Conservation (phyloP, 2,329 filamentous ascomycete genomes). For the Aspergillus udagawae region DNA sequence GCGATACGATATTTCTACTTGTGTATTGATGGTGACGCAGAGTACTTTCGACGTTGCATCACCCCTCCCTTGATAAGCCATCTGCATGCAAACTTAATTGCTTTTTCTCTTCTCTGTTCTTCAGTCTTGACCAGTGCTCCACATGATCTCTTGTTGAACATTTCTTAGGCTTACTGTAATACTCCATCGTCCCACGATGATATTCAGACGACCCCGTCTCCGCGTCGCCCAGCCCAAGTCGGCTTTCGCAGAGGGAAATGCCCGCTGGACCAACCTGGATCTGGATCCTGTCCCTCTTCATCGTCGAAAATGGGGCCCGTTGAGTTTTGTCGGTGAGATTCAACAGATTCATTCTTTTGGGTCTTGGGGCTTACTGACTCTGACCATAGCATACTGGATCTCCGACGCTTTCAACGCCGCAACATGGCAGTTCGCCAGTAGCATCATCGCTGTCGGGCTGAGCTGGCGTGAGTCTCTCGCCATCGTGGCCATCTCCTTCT, state of each 20-base stretch:
- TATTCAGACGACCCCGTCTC: slow-evolving; percentile 37
- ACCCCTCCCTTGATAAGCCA: no score
- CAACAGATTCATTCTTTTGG: neutral
- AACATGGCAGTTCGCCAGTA: slow-evolving; percentile 53
- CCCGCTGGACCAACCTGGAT: slow-evolving; percentile 47
- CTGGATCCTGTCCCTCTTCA: slow-evolving; percentile 46
- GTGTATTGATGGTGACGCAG: no score
- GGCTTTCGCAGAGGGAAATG: slow-evolving; percentile 43
- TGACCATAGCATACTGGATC: slow-evolving; percentile 46
- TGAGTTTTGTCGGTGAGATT: slow-evolving; percentile 36
- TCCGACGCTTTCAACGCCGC: slow-evolving; percentile 50
- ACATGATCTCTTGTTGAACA: neutral
- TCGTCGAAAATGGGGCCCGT: slow-evolving; percentile 45
- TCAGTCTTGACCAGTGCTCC: no score
- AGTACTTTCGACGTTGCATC: no score
- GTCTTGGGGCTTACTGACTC: neutral
- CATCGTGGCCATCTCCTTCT: slow-evolving; percentile 50
- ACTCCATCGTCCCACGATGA: slow-evolving; percentile 12
- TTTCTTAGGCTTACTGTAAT: neutral
- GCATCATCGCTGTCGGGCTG: slow-evolving; percentile 50
- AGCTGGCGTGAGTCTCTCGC: slow-evolving; percentile 49
- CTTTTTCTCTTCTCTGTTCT: no score
- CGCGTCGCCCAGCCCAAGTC: slow-evolving; percentile 45
- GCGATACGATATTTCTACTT: no score
- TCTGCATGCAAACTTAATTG: no score